Base-by-base conservation (phyloP, 208 protist genomes). In the Crithidia mellificae region DNA sequence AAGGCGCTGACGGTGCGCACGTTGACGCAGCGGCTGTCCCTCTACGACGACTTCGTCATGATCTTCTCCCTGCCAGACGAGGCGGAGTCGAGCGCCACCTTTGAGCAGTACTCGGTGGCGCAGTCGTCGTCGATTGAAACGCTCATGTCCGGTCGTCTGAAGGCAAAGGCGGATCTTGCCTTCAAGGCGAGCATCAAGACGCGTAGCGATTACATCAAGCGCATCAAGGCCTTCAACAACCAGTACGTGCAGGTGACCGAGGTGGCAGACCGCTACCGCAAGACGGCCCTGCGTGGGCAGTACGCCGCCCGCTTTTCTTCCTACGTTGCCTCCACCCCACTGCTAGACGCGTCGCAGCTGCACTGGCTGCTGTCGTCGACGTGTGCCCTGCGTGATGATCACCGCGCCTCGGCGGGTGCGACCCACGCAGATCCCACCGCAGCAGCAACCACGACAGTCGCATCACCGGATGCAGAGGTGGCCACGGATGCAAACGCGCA, bases 201-300 rank as follows among this genome's bases (percentile, higher is more conserved):
- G 2, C 82, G 90, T 49, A 81, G 76, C 53, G 86, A 92, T 70
- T 88, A 90, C 76, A 86, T 95, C 62, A 85, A 93, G 53, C 84
- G 83, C 39, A 83, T 94, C 74, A 92, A 87, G 61, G 57, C 71
- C 15, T 91, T 92, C 74, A 91, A 84, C 63, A 61, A 68, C 32
- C 68, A 73, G 29, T 90, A 84, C 68, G 69, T 71, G 25, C 62
- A 73, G 41, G 75, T 54, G 27, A 82, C 68, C 27, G 78, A 88
- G 54, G 39, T 91, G 54, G 44, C 36, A 30, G 78, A 85, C 6
- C 43, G 73, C 24, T 71, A 83, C 57, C 59, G 69, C 0, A 58
- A 63, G 29, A 12, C 29, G 38, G 72, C 81, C n/a, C 63, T 90
- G 68, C 72, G 79, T 20, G 34, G 36, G 5, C 29, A 36, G 0